These are phyloP conservation scores for Ilex paraguariensis DNA, from an alignment of 305 asterid species.

Conservation along the genomic window DNA sequence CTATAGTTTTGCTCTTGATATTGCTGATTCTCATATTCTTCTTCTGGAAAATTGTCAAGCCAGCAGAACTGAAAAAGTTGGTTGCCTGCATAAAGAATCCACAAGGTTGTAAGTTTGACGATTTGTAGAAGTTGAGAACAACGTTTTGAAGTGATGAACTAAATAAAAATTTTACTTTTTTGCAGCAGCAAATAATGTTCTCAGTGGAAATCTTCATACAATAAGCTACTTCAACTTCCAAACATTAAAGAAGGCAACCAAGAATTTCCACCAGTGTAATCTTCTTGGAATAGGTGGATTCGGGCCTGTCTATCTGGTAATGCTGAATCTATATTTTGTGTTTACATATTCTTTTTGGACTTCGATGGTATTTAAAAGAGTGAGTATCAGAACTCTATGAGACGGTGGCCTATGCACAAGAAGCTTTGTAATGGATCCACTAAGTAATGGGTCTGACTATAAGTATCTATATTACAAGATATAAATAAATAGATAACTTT, in stretches of 20 bases:
- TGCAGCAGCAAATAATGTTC: constrained; percentile 38
- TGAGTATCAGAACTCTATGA: too few species aligned
- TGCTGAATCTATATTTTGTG: not conserved
- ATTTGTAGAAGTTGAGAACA: not conserved
- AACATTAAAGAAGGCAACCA: constrained; percentile 63
- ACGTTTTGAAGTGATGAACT: not conserved
- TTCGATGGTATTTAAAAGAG: not conserved
- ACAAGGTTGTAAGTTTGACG: not conserved
- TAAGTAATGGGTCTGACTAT: not conserved
- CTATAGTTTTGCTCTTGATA: constrained; percentile 35
- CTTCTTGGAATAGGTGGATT: constrained; percentile 84
- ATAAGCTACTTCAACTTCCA: constrained; percentile 51
- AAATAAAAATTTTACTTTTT: constrained; percentile 8
- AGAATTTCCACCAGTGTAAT: constrained; percentile 52
- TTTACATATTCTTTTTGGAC: not conserved
- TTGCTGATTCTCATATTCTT: constrained; percentile 37
- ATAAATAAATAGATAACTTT: too few species aligned
- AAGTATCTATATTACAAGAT: too few species aligned
- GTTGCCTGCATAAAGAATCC: not conserved
- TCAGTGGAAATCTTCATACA: constrained; percentile 52
- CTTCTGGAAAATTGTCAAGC: constrained; percentile 35
- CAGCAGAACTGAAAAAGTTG: constrained; percentile 19
- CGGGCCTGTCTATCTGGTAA: constrained; percentile 76
- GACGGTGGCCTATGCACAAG: not conserved
- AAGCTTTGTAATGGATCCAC: not conserved